These are phyloP conservation scores for Rhynchospora tenuis DNA, from an alignment of 176 grass and related monocot genomes.

Conservation along the genomic window DNA sequence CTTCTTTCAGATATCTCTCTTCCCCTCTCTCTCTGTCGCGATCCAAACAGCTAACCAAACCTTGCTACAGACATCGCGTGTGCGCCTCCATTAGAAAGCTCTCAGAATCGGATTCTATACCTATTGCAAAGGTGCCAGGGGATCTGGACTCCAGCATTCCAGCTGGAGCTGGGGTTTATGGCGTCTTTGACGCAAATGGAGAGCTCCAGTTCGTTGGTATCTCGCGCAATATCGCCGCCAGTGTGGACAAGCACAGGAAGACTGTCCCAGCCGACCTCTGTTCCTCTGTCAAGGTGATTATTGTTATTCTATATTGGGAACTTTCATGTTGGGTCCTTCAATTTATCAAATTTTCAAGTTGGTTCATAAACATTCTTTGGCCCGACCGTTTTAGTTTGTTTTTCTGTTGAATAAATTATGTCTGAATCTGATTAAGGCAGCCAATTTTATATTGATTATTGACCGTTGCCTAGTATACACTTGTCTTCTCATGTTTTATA, in stretches of 20 bases:
- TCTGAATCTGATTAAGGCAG: neutral
- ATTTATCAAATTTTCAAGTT: neutral
- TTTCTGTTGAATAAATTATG: neutral
- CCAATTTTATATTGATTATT: too few species aligned
- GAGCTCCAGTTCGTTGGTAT: slow-evolving; percentile 78
- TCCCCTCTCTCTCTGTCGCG: neutral
- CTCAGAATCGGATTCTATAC: slow-evolving; percentile 45
- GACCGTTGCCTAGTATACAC: neutral
- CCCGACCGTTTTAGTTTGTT: neutral
- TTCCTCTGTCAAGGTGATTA: slow-evolving; percentile 62
- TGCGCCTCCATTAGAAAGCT: slow-evolving; percentile 31
- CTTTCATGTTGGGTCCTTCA: neutral
- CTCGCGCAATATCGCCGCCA: slow-evolving; percentile 67
- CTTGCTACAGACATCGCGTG: neutral
- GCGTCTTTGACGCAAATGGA: slow-evolving; percentile 48
- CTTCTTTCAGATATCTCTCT: neutral
- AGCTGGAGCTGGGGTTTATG: slow-evolving; percentile 51
- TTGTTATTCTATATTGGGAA: neutral
- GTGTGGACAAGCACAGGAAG: slow-evolving; percentile 63
- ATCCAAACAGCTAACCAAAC: neutral
- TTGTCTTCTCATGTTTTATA: neutral
- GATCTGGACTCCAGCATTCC: slow-evolving; percentile 33
- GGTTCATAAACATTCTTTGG: neutral
- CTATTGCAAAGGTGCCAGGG: slow-evolving; percentile 32
- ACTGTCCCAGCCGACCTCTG: slow-evolving; percentile 59